Evolutionary conservation across 495 filamentous ascomycete species (phyloP), one percentile per base, ranked within the genome.

Genomic region (Penicillium silybi): DNA sequence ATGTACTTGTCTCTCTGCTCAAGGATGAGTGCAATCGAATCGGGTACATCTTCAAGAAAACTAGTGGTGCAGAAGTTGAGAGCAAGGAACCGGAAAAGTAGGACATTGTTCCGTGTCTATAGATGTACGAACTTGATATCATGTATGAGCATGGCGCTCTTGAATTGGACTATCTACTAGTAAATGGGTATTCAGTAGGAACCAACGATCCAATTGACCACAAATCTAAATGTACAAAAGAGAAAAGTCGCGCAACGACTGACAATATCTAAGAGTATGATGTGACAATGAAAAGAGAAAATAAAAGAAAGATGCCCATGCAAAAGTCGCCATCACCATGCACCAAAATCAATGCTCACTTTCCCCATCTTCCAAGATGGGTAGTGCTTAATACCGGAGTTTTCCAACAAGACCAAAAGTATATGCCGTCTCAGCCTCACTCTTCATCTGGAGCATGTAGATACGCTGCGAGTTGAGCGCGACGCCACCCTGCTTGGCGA

Each of bases 361-460:
- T 3, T 15, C 18, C 5, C n/a, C n/a, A 39, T 2, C n/a, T 11
- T 17, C 4, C 2, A 7, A 39, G 6, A 39, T 18, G 16, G 9
- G 16, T 19, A 18, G 37, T 8, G n/a, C 29, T 38, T 71, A 85
- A 64, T 83, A 84, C 52, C 79, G 70, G 25, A 82, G 57, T 54
- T 81, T 82, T 5, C 81, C 81, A 20, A 84, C 80, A 52, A 83
- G 73, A 3, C 81, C 82, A 56, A 84, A 84, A 4, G 79, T 80
- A 63, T 81, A 81, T 13, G 79, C 76, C 4, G 81, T 77, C 52
- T 84, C 81, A 9, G 78, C 79, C 59, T 84, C 81, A 44, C 77
- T 75, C 66, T 79, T 82, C 80, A 84, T 82, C 69, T 93, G 89
- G 51, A 96, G 84, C 78, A 92, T 90, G 78, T 87, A 96, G 42